Percentiles rank a stretch among this genome's conserved stretches.
phyloP scores from a whole-genome alignment of 1,139 yeast genomes.

The Meyerozyma guilliermondii region DNA sequence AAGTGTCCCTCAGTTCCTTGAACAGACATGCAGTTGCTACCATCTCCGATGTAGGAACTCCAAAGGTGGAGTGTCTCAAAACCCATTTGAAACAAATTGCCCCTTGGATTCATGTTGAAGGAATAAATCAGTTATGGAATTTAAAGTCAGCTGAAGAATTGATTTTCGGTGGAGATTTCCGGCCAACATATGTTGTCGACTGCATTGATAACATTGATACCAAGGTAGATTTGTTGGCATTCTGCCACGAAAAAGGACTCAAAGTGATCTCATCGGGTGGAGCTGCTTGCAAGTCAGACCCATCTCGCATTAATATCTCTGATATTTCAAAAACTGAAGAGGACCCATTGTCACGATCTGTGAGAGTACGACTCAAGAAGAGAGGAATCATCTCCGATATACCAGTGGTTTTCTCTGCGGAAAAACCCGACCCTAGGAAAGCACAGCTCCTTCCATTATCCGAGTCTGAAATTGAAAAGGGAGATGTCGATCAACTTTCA shows the following conservation, averaged over 20 bases:
- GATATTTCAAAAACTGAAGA: constrained; percentile 65
- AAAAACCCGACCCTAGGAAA: constrained; percentile 93
- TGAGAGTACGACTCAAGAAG: constrained; percentile 75
- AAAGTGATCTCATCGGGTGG: constrained; percentile 88
- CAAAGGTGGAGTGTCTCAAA: constrained; percentile 79
- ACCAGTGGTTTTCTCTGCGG: constrained; percentile 88
- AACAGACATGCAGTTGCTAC: constrained; percentile 94
- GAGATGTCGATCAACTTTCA: constrained; percentile 81
- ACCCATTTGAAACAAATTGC: constrained; percentile 64
- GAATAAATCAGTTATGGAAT: constrained; percentile 74
- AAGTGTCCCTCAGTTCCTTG: constrained; percentile 84
- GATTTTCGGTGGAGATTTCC: constrained; percentile 47
- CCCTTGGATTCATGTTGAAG: constrained; percentile 87
- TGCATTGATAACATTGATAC: constrained; percentile 96
- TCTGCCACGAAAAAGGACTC: constrained; percentile 54
- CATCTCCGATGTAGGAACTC: constrained; percentile 79
- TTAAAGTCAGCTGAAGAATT: constrained; percentile 57
- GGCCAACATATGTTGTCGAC: constrained; percentile 76
- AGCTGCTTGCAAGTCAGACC: constrained; percentile 72
- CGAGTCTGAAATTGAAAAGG: constrained; percentile 72
- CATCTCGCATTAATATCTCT: constrained; percentile 40
- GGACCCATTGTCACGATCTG: constrained; percentile 88
- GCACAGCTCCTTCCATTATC: constrained; percentile 82
- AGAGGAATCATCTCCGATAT: constrained; percentile 72
- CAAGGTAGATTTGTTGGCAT: constrained; percentile 80